These are phyloP conservation scores for Dendrobium officinale DNA, from an alignment of 106 monocot species.

Conservation along the genomic window DNA sequence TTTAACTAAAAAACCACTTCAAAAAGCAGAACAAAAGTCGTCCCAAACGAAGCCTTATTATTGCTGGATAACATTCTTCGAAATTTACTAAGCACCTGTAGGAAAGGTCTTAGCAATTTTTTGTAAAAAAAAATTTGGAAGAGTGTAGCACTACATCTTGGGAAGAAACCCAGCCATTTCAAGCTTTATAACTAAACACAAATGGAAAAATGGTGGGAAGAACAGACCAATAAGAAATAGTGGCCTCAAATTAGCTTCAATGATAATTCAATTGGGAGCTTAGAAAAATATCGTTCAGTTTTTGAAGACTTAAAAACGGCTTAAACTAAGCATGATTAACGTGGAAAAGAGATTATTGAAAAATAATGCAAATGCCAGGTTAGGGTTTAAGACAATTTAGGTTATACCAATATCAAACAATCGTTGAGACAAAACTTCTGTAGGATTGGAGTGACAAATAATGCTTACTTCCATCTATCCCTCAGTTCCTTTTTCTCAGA, in stretches of 20 bases:
- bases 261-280: not conserved
- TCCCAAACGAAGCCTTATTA: too few species aligned
- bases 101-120: too few species aligned
- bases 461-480: constrained; percentile 79
- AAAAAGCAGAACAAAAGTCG: too few species aligned
- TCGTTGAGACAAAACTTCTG: constrained; percentile 3
- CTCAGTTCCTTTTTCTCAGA: constrained; percentile 84
- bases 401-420: not conserved
- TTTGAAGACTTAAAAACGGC: too few species aligned
- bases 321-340: not conserved
- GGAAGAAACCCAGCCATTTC: not conserved
- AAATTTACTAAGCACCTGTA: too few species aligned
- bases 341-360: constrained; percentile 5
- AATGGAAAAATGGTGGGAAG: not conserved
- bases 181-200: not conserved
- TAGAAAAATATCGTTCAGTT: not conserved
- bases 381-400: not conserved
- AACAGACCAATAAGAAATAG: not conserved
- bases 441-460: not conserved
- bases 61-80: too few species aligned
- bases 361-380: not conserved
- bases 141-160: too few species aligned
- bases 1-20: too few species aligned
- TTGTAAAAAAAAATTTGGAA: too few species aligned
- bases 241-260: not conserved